Evolutionary conservation across 768 basidiomycete species (phyloP), one percentile per base, ranked within the genome.

Genomic region (Tephrocybe sp.): DNA sequence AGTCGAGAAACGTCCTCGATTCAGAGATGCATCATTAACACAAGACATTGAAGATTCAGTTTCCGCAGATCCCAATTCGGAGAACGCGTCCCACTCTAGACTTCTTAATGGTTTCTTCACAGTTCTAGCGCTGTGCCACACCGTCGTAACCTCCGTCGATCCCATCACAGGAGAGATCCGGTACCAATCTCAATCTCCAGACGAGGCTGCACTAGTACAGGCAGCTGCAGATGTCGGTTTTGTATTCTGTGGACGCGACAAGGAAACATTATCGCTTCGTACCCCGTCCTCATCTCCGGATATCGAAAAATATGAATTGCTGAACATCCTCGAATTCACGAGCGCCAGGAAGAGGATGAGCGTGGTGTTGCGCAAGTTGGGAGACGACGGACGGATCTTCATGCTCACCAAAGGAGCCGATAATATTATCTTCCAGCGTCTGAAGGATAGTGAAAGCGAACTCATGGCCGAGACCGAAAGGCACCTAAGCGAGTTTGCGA

Each of bases 201-300:
- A 98, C 61, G 96, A 98, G 72, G 89, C 93, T n/a, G 96, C 96
- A 5, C 79, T 98, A 31, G 96, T 98, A 2, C 93, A 95, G 62
- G 92, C 95, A 26, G 95, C 96, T 3, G 94, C 96, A 18, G 95
- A 98, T 64, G 83, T 89, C 22, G 96, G 96, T 0, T 98, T 89
- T 67, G 78, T 92, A 49, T 98, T 98, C 75, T 81, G 85, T 24
- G 95, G 96, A 3, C 78, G 91, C 49, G 93, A 98, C 56, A 82
- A 79, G 54, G 92, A 96, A 60, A 74, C 81, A 9, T 66, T 98
- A 27, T 70, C 72, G 18, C 66, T 93, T 47, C 83, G 84, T 59
- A 92, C 92, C 4, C 94, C 95, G 4, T 88, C 86, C 60, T 76
- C 79, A 5, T 54, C 46, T 12, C 57, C 66, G 6, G 60, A 83